phyloP scores from a whole-genome alignment of 352 stramenopile species.

The Phytophthora colocasiae region DNA sequence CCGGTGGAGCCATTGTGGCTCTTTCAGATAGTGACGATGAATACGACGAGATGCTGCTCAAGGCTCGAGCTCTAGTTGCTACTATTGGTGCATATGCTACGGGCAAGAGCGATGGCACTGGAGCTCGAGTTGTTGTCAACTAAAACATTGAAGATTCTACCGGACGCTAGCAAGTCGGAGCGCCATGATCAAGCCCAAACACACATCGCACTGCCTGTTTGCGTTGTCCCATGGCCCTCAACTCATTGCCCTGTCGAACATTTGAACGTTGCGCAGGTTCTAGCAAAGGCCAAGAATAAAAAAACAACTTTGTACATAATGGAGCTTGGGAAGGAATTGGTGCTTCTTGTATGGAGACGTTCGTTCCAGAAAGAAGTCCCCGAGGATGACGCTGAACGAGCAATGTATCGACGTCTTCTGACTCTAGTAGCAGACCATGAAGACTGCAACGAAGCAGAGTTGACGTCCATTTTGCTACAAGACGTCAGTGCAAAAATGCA shows the following conservation, averaged over 20 bases:
- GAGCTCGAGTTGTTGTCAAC: conserved; percentile 42
- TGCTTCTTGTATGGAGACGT: conserved; percentile 23
- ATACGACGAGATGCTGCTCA: conserved; percentile 94
- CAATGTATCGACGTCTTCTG: conserved; percentile 25
- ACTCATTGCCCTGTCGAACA: conserved; percentile 10
- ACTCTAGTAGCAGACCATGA: conserved; percentile 25
- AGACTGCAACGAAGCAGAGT: conserved; percentile 11
- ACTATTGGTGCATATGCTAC: conserved; percentile 67
- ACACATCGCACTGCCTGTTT: conserved; percentile 29
- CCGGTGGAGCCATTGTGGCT: conserved; percentile 95
- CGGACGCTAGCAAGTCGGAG: conserved; percentile 30
- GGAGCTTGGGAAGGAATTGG: conserved; percentile 6
- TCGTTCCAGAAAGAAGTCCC: conserved; percentile 25
- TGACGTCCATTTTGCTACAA: conserved; percentile 19
- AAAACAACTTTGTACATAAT: neutral
- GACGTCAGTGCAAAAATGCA: conserved; percentile 49
- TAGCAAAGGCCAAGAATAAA: conserved; percentile 43
- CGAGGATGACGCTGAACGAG: conserved; percentile 27
- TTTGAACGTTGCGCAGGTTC: conserved; percentile 23
- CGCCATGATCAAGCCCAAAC: conserved; percentile 27
- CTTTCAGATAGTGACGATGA: conserved; percentile 95
- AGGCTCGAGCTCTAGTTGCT: conserved; percentile 76
- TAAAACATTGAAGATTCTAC: conserved; percentile 4
- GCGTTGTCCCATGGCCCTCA: conserved; percentile 23
- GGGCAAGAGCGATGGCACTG: conserved; percentile 45